Base-by-base conservation (phyloP, 768 basidiomycete species). In the Amyloporia xantha region DNA sequence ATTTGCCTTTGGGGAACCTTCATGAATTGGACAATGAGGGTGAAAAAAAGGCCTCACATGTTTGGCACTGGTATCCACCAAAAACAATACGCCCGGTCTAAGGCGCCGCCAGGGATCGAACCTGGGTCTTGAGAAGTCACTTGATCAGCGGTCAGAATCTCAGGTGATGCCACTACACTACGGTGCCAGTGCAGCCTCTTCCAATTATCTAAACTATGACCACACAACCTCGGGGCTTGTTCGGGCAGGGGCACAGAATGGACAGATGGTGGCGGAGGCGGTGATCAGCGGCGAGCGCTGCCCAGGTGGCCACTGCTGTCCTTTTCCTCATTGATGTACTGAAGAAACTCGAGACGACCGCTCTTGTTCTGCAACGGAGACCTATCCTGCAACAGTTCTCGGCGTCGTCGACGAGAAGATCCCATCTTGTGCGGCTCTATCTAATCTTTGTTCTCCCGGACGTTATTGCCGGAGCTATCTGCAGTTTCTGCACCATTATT, bases 131-230 rank as follows among this genome's bases (percentile, higher is more conserved):
- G 33, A 48, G 51, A 53, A 55, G 26, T 23, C n/a, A 6, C 7
- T 23, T 12, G 17, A 24, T 26, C 15, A n/a, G 30, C 3, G 3
- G 21, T 68, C 66, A 68, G 68, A 68, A 69, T 68, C 68, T 62
- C 56, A 62, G 61, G 66, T 68, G 67, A 68, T 68, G 63, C 67
- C 67, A 55, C 68, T 68, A 68, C 68, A 68, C 68, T 69, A 68
- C 56, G 59, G 43, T 5, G 39, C 39, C 51, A 42, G 6, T 9
- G 6, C 15, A 7, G 30, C 9, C 15, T 33, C 7, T 33, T 7
- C 9, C 30, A 7, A 15, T 15, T 7, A 33, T 33, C 9, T 15
- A 15, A 15, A 15, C 30, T 15, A 33, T 33, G 30, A 33, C 30
- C 15, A 7, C 30, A 7, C 30, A 33, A 33, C 30, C 30, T 33